These are phyloP conservation scores for Paspalum notatum DNA, from an alignment of 176 grass and related monocot genomes.

Conservation along the genomic window DNA sequence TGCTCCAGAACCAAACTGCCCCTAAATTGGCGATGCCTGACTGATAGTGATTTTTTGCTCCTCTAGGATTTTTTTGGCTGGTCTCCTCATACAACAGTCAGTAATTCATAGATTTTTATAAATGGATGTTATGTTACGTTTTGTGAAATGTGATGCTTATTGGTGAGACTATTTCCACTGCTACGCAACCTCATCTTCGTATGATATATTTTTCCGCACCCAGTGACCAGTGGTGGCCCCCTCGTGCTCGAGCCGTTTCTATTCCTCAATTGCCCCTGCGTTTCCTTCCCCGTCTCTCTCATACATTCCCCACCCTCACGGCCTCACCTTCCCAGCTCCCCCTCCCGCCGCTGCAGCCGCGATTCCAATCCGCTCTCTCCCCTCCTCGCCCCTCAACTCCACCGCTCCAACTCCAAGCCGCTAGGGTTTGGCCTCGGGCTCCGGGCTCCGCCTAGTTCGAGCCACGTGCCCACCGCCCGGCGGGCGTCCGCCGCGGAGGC, in stretches of 20 bases:
- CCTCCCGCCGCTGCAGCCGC: slow-evolving; percentile 17
- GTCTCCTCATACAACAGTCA: too few relatives aligned
- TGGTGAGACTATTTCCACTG: too few relatives aligned
- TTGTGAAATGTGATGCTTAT: too few relatives aligned
- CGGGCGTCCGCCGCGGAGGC: slow-evolving; percentile 1
- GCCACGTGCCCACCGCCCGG: background rate
- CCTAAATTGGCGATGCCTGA: too few relatives aligned
- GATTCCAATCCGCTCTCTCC: slow-evolving; percentile 17
- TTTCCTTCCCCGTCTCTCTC: background rate
- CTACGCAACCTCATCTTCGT: too few relatives aligned
- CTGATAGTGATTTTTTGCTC: too few relatives aligned
- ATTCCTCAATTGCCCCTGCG: background rate
- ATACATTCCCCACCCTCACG: background rate
- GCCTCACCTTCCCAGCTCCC: background rate
- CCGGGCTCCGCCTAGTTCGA: background rate
- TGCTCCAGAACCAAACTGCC: too few relatives aligned
- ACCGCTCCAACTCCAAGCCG: background rate
- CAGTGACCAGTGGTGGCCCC: background rate
- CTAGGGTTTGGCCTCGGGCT: slow-evolving; percentile 25
- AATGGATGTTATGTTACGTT: too few relatives aligned
- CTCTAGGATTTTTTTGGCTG: too few relatives aligned
- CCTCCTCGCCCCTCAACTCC: background rate
- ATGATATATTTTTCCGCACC: background rate
- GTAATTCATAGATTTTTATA: too few relatives aligned
- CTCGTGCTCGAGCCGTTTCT: background rate